Evolutionary conservation across 805 yeast species (phyloP).

Genomic region (Zygoascus flipseniorum): DNA sequence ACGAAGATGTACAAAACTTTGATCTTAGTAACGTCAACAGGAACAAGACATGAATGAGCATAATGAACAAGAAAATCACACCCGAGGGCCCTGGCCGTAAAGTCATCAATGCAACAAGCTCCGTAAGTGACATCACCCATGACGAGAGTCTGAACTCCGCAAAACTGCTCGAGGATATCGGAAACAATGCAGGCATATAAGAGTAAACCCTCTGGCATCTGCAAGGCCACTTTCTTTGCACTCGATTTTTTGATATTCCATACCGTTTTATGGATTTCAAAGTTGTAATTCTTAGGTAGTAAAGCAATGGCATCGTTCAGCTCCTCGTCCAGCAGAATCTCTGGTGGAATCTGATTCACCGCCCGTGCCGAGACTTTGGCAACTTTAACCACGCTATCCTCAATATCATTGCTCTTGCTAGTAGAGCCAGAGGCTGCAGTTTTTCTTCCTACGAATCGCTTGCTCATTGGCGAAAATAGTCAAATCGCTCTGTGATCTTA

Average conservation of each 20-base stretch:
- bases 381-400: conserved; percentile 4
- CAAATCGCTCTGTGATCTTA: background rate
- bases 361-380: conserved; percentile 26
- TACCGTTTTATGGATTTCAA: conserved; percentile 90
- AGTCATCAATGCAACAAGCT: conserved; percentile 97
- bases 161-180: conserved; percentile 88
- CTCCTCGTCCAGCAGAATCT: conserved; percentile 69
- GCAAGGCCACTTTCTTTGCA: conserved; percentile 83
- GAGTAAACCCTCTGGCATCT: conserved; percentile 94
- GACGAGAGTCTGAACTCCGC: conserved; percentile 73
- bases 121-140: conserved; percentile 99
- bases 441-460: conserved; percentile 52
- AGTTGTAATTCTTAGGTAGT: conserved; percentile 86
- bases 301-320: conserved; percentile 75
- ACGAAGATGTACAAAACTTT: conserved; percentile 94
- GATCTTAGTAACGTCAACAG: conserved; percentile 83
- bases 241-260: conserved; percentile 76
- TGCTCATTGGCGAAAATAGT: background rate
- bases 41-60: conserved; percentile 95
- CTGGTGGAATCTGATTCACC: conserved; percentile 81
- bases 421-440: background rate
- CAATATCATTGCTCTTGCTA: conserved; percentile 15
- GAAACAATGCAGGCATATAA: conserved; percentile 84
- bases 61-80: conserved; percentile 95
- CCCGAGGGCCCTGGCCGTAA: conserved; percentile 82